These are phyloP conservation scores for Babesia divergens DNA, from an alignment of 169 alveolate genomes.

Conservation along the genomic window DNA sequence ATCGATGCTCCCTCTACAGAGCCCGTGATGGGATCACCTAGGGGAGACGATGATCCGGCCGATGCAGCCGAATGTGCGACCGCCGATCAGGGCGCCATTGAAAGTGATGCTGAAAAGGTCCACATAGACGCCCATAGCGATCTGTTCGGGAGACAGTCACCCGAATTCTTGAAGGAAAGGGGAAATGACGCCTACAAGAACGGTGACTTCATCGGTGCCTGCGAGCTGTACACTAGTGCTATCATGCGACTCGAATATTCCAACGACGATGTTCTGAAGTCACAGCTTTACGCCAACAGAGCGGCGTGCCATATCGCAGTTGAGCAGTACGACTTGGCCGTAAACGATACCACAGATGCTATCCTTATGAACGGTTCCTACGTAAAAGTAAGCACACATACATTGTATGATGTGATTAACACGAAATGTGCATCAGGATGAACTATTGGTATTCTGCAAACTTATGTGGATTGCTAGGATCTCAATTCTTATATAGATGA, in stretches of 20 bases:
- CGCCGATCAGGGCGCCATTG: not conserved
- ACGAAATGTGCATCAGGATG: too few relatives aligned
- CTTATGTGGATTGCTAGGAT: too few relatives aligned
- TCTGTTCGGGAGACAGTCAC: constrained; percentile 43
- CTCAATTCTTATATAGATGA: too few relatives aligned
- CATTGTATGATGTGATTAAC: not conserved
- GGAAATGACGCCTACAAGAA: constrained; percentile 63
- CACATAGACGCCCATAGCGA: not conserved
- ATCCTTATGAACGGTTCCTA: constrained; percentile 65
- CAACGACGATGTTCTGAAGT: constrained; percentile 44
- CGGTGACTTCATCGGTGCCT: constrained; percentile 48
- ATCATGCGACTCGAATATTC: constrained; percentile 65
- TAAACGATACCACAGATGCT: constrained; percentile 79
- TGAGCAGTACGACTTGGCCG: constrained; percentile 72
- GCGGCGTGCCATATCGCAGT: constrained; percentile 82
- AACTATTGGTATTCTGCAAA: too few relatives aligned
- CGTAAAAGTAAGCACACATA: constrained; percentile 56
- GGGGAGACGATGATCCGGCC: too few relatives aligned
- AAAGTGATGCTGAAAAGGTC: not conserved
- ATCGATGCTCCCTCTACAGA: too few relatives aligned
- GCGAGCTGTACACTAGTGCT: constrained; percentile 67
- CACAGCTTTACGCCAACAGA: constrained; percentile 73
- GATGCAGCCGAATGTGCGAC: too few relatives aligned
- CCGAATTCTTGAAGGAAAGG: constrained; percentile 45
- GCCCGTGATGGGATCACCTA: too few relatives aligned